Percentiles rank a stretch among this genome's conserved stretches.
Evolutionary conservation across 441 rosid genomes (phyloP).

Genomic region (Erodium moschatum): DNA sequence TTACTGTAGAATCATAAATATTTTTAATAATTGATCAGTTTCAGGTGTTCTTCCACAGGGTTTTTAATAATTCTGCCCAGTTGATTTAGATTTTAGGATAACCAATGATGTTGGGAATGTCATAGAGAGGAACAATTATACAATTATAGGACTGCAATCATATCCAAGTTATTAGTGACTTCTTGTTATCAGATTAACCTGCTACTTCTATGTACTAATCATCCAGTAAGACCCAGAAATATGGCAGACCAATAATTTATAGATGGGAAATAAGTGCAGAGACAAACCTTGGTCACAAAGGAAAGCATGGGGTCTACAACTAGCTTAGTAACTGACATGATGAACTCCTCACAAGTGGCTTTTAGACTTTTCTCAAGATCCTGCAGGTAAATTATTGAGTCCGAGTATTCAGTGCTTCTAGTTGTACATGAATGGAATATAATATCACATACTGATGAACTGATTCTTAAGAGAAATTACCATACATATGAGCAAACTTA

Average conservation of each 20-base stretch:
- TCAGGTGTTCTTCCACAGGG: neutral
- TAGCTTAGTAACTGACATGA: conserved; percentile 85
- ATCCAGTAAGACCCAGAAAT: neutral
- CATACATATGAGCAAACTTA: neutral
- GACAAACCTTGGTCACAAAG: conserved; percentile 71
- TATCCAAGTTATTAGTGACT: neutral
- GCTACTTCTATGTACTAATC: conserved; percentile 3
- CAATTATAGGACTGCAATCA: neutral
- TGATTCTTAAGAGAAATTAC: neutral
- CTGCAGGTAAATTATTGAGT: conserved; percentile 32
- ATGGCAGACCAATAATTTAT: neutral
- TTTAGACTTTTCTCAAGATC: conserved; percentile 90
- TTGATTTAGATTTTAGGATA: neutral
- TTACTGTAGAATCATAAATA: neutral
- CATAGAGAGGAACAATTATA: neutral
- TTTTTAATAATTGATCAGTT: neutral
- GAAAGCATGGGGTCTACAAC: conserved; percentile 97
- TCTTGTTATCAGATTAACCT: neutral
- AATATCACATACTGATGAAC: neutral
- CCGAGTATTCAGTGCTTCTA: neutral
- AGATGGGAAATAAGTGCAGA: conserved; percentile 14
- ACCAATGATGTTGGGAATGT: neutral
- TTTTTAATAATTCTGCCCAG: neutral
- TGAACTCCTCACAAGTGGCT: conserved; percentile 95
- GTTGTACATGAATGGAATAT: neutral